Conservation (phyloP, 768 basidiomycete species). For the Panaeolus cyanescens region DNA sequence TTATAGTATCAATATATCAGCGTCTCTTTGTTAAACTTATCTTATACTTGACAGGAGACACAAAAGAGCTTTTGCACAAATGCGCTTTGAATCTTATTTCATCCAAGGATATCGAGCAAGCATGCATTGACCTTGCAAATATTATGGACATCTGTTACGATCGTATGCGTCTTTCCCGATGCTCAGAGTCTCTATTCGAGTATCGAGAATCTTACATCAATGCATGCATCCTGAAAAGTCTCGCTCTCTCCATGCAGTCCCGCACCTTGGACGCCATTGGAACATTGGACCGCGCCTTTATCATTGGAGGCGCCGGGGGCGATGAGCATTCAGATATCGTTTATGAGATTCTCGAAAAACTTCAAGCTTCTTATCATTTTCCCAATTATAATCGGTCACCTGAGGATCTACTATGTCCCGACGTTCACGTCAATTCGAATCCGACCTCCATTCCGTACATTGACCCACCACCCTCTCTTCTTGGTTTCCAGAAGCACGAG, state of each 20-base stretch:
- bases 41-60: neutral
- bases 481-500: constrained; percentile 48
- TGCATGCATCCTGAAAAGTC: constrained; percentile 58
- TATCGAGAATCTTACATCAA: constrained; percentile 74
- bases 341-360: neutral
- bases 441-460: constrained; percentile 39
- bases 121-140: neutral
- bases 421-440: constrained; percentile 18
- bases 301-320: constrained; percentile 69
- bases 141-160: constrained; percentile 19
- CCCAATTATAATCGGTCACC: neutral
- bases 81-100: neutral
- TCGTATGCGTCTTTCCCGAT: constrained; percentile 2
- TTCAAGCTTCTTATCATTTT: neutral
- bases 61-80: neutral
- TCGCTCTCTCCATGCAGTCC: constrained; percentile 35
- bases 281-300: constrained; percentile 76
- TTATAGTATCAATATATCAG: neutral
- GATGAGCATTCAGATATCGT: neutral
- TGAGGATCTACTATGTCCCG: neutral
- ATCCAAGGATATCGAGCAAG: neutral
- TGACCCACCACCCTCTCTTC: constrained; percentile 54
- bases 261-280: constrained; percentile 44
- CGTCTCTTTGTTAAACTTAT: neutral
- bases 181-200: neutral